phyloP scores from a whole-genome alignment of 2,329 filamentous ascomycete species.

The Helotiales sp. region DNA sequence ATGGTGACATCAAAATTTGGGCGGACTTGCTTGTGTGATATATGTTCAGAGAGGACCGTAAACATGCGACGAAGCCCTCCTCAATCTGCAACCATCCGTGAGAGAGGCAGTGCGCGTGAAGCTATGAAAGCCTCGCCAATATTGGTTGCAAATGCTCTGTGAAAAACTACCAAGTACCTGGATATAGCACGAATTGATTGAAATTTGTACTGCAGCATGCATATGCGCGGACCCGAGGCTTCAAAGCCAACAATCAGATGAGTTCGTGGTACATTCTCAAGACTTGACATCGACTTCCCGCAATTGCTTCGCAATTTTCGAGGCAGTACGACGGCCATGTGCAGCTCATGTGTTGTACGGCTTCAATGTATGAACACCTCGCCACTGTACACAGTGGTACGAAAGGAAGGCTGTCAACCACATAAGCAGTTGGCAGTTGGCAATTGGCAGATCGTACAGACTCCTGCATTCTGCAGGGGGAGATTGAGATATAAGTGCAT shows the following conservation, averaged over 20 bases:
- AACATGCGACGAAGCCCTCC: background rate
- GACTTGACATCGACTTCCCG: background rate
- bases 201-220: background rate
- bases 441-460: background rate
- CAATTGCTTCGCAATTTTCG: background rate
- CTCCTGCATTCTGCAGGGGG: background rate
- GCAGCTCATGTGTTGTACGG: background rate
- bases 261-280: background rate
- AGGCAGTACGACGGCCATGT: background rate
- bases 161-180: background rate
- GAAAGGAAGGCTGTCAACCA: background rate
- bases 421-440: too few species aligned
- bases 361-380: background rate
- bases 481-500: background rate
- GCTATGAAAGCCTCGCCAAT: background rate
- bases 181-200: too few species aligned
- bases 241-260: background rate
- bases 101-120: too few species aligned
- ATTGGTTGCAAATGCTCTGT: background rate
- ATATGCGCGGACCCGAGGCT: background rate
- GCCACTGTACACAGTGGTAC: background rate
- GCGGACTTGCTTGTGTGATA: too few species aligned
- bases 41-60: too few species aligned
- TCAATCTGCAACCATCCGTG: too few species aligned
- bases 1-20: too few species aligned